Base-by-base conservation (phyloP, 352 stramenopile species). In the Globisporangium apiculatum region DNA sequence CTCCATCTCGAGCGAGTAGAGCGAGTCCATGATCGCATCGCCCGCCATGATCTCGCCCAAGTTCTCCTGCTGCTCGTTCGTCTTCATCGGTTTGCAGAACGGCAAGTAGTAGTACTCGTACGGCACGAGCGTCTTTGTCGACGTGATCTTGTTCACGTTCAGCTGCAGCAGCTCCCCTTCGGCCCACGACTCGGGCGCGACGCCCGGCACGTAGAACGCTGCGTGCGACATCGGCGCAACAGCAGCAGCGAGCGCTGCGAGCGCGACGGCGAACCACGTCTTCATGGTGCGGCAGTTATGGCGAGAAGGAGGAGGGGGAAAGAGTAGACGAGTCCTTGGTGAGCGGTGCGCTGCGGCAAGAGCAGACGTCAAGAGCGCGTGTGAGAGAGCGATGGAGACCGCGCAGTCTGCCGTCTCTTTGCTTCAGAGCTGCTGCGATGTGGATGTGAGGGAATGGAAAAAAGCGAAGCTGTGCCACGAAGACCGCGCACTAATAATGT, bases 71-170 rank as follows among this genome's bases (percentile, higher is more conserved):
- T 94, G 75, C 67, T 94, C 84, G 47, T 92, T 79, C 24, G 88
- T 96, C 58, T 73, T 58, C 58, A 77, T 72, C 17, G 84, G 82
- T 62, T 82, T 79, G 75, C 90, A 99, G 66, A 86, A 97, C 55
- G 95, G 96, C 35, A 99, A 76, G 69, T 98, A 95, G 77, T 99
- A 99, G 72, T 99, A 99, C 73, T 99, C 96, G 72, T 98, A 99
- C 48, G 96, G 97, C 58, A 99, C 83, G 58, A 99, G 91, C 51
- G 96, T 99, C 72, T 98, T 98, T 48, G 91, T 97, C 42, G 89
- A 98, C 60, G 97, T 98, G 62, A 99, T 97, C 71, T 98, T 96
- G 84, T 99, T 98, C 14, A 98, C 96, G 64, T 98, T 98, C 48
- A 98, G 89, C 42, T 79, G 76, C 42, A 99, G 74, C 51, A 75